Percentiles rank a stretch among this genome's conserved stretches.
phyloP scores from a whole-genome alignment of 116 monocot species.

The Trichopus zeylanicus region DNA sequence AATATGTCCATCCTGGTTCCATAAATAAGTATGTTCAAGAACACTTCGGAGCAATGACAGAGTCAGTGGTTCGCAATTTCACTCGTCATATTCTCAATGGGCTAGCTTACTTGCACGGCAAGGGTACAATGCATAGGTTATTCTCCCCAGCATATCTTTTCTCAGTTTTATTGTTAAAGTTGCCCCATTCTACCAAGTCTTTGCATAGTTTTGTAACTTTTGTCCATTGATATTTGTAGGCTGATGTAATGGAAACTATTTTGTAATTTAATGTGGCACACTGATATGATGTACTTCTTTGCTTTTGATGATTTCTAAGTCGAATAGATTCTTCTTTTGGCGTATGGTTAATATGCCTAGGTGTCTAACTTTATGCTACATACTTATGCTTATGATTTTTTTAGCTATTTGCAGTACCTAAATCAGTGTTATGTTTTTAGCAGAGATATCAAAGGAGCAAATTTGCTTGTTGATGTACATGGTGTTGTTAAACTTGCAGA shows the following conservation, averaged over 20 bases:
- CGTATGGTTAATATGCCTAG: too few relatives aligned
- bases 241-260: neutral
- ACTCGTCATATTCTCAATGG: slow-evolving; percentile 94
- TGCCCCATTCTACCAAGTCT: neutral
- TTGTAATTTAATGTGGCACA: neutral
- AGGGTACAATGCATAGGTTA: slow-evolving; percentile 87
- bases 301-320: neutral
- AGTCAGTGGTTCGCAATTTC: slow-evolving; percentile 96
- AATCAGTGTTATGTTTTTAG: slow-evolving; percentile 6
- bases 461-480: slow-evolving; percentile 85
- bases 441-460: slow-evolving; percentile 98
- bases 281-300: neutral
- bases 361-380: neutral
- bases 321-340: too few relatives aligned
- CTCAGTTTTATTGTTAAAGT: too few relatives aligned
- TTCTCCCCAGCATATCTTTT: neutral
- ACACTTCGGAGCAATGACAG: slow-evolving; percentile 77
- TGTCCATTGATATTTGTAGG: too few relatives aligned
- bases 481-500: slow-evolving; percentile 98
- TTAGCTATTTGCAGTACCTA: neutral
- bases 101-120: slow-evolving; percentile 79
- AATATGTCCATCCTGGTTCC: slow-evolving; percentile 93
- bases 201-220: neutral
- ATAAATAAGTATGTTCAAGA: slow-evolving; percentile 85
- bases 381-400: neutral